Percentiles rank a stretch among this genome's conserved stretches.
Conservation (phyloP, 2,329 filamentous ascomycete genomes). For the Aspergillus pseudonomiae region DNA sequence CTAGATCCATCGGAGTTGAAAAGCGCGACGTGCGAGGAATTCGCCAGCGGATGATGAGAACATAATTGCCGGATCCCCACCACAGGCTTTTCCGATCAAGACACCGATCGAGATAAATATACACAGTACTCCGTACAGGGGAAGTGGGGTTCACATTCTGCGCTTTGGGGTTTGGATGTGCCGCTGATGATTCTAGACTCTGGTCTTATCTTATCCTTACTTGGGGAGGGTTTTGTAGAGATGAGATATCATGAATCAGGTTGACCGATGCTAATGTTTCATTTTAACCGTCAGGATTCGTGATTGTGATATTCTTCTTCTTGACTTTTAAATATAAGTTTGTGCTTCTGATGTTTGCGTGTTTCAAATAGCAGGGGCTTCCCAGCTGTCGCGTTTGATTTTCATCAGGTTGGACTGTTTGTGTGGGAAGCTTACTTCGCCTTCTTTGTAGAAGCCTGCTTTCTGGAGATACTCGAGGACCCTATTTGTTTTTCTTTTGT, state of each 20-base stretch:
- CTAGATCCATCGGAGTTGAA: neutral
- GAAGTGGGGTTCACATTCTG: no score
- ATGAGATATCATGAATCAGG: neutral
- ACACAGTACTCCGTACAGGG: neutral
- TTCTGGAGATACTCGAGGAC: conserved; percentile 71
- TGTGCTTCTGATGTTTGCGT: neutral
- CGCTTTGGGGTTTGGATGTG: neutral
- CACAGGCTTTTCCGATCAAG: no score
- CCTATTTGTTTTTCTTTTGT: conserved; percentile 45
- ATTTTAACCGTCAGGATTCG: neutral
- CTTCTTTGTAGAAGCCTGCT: conserved; percentile 82
- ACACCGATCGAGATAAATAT: no score
- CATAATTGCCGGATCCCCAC: no score
- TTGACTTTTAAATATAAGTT: neutral
- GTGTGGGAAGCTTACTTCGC: conserved; percentile 83
- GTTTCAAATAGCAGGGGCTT: conserved; percentile 63
- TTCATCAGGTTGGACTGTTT: conserved; percentile 90
- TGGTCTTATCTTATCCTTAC: neutral
- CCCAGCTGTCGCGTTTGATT: conserved; percentile 78
- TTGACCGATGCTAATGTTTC: neutral
- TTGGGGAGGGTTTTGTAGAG: neutral
- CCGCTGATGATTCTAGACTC: neutral
- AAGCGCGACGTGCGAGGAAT: neutral
- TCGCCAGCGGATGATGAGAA: neutral
- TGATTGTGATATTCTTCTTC: neutral